A percentile compares a stretch with the other conserved stretches of the same genome.
These are phyloP conservation scores for Platanus orientalis DNA, from an alignment of 164 flowering plant genomes.

Conservation along the genomic window DNA sequence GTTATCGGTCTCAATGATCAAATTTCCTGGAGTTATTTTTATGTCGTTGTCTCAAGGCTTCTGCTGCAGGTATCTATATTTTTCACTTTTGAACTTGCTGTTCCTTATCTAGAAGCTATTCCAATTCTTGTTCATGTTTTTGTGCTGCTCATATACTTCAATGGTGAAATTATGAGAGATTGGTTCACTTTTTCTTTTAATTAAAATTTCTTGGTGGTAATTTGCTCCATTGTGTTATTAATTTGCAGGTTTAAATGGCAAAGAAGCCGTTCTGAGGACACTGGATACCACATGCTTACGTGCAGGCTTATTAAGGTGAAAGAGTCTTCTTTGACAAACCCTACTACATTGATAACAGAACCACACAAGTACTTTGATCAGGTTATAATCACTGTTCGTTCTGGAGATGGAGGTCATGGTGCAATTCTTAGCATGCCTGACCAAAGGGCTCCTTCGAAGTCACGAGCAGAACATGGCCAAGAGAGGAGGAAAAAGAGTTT, in stretches of 20 bases:
- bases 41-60: no score
- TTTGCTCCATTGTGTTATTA: conserved; percentile 3
- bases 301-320: conserved; percentile 45
- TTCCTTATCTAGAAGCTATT: no score
- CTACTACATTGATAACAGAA: conserved; percentile 46
- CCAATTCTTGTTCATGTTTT: not conserved
- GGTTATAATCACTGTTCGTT: conserved; percentile 75
- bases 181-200: not conserved
- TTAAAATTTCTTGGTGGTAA: not conserved
- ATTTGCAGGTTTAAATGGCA: conserved; percentile 26
- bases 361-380: conserved; percentile 94
- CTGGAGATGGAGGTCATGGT: conserved; percentile 99
- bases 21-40: no score
- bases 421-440: conserved; percentile 66
- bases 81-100: not conserved
- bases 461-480: conserved; percentile 39
- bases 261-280: conserved; percentile 6
- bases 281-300: conserved; percentile 17
- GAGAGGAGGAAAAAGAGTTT: conserved; percentile 43
- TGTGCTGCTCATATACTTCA: not conserved
- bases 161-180: not conserved
- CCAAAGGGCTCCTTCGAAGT: conserved; percentile 35
- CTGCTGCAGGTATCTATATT: no score
- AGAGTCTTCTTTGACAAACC: conserved; percentile 35
- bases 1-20: not conserved